Base-by-base conservation (phyloP, 2,329 filamentous ascomycete species). In the Drechslera avenae region DNA sequence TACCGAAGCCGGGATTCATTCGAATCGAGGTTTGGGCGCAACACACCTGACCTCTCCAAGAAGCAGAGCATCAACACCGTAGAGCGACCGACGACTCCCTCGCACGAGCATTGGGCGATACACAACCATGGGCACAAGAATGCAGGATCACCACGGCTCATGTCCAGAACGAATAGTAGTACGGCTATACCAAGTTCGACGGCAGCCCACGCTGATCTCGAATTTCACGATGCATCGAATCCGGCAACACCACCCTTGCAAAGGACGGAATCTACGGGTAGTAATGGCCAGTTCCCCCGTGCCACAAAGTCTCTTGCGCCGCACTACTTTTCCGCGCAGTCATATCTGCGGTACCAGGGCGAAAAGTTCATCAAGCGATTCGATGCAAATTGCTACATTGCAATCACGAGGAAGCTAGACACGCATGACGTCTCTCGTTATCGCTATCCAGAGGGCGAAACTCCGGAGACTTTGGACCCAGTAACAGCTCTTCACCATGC, bases 311-410 rank as follows among this genome's bases (percentile, higher is more conserved):
- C 71, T 35, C 73, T 59, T 45, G 68, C 76, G 55, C 68, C 79
- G 2, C 94, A 90, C n/a, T 97, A 97, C 75, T 99, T 97, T 76
- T 97, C 94, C 0, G 94, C 94, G 0, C 94, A 99, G 73, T 97
- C 92, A 0, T 99, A 99, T 75, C 83, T 99, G 35, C 89, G 94
- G 16, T 99, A 99, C 75, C 94, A 99, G 75, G 93, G 91, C 48
- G 84, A 88, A 64, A 99, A 99, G 74, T 99, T 99, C 66, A 94
- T 97, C 64, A 91, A 90, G 73, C 89, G 94, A 8, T 99, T 97
- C 73, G 94, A 99, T 74, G 90, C 91, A 66, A 99, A 99, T 74
- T 99, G 94, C 78, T 99, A 99, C 78, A 97, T 99, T 63, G 92
- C 94, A 61, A 97, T 99, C 75, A 97, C 94, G 4, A 88, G 94